These are phyloP conservation scores for Waltergamsia citrina DNA, from an alignment of 2,329 filamentous ascomycete species.

Conservation along the genomic window DNA sequence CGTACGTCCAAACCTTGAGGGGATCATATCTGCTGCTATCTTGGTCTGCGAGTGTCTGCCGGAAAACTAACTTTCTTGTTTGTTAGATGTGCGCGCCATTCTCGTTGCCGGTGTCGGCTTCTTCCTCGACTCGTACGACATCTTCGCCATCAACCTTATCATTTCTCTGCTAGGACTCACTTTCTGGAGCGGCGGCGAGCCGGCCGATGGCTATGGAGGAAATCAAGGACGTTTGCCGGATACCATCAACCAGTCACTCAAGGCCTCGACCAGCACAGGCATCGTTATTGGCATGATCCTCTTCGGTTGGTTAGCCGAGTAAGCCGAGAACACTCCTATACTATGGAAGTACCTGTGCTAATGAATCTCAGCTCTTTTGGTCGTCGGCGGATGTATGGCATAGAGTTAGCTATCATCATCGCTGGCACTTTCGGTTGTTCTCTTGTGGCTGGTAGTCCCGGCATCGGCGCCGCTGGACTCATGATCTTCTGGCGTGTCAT, in stretches of 20 bases:
- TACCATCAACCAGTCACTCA: slow-evolving; percentile 62
- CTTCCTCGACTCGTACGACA: slow-evolving; percentile 74
- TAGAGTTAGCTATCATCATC: slow-evolving; percentile 66
- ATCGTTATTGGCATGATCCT: slow-evolving; percentile 69
- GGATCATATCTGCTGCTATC: neutral
- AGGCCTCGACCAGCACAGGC: slow-evolving; percentile 71
- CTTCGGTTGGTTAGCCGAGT: slow-evolving; percentile 71
- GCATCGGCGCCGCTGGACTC: slow-evolving; percentile 49
- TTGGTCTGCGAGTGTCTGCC: neutral
- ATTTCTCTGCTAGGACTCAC: slow-evolving; percentile 66
- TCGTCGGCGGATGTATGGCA: slow-evolving; percentile 73
- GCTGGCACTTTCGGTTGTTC: slow-evolving; percentile 59
- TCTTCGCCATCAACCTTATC: slow-evolving; percentile 72
- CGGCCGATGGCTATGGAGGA: slow-evolving; percentile 35
- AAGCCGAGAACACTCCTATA: slow-evolving; percentile 8
- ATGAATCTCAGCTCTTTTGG: slow-evolving; percentile 44
- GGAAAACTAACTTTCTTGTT: neutral
- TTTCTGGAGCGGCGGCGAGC: slow-evolving; percentile 51
- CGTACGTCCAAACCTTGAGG: slow-evolving; percentile 24
- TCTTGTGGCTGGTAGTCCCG: slow-evolving; percentile 49
- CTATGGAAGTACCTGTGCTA: neutral
- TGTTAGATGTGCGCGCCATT: slow-evolving; percentile 55
- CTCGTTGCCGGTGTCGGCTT: slow-evolving; percentile 74
- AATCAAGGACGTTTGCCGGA: slow-evolving; percentile 51
- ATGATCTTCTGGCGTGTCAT: slow-evolving; percentile 69